Evolutionary conservation across 2,329 filamentous ascomycete species (phyloP).

Genomic region (Arthrobotrys sphaeroides): DNA sequence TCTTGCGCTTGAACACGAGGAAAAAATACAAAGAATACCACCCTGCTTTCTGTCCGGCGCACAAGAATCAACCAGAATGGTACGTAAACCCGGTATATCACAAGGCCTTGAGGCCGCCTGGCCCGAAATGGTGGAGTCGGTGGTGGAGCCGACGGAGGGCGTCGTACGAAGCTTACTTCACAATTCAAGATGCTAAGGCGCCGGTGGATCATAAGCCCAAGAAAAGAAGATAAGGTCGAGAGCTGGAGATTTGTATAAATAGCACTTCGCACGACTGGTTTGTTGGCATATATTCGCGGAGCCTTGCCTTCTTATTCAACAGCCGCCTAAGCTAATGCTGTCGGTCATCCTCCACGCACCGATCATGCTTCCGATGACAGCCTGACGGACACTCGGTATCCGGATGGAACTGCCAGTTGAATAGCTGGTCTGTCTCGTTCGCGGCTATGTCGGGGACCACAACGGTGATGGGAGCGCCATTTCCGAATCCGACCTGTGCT

Average conservation of each 20-base stretch:
- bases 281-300: neutral
- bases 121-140: neutral
- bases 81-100: no score
- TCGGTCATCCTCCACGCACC: slow-evolving; percentile 9
- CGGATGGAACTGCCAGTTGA: slow-evolving; percentile 37
- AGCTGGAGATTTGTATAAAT: neutral
- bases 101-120: neutral
- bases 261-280: neutral
- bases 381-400: slow-evolving; percentile 27
- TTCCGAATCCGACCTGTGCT: slow-evolving; percentile 28
- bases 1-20: neutral
- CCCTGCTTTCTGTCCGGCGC: neutral
- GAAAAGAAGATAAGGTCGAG: neutral
- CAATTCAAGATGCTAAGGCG: neutral
- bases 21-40: neutral
- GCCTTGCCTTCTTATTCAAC: no score
- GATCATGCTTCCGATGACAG: slow-evolving; percentile 28
- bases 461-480: slow-evolving; percentile 31
- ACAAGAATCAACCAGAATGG: neutral
- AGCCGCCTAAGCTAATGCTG: neutral
- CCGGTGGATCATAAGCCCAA: neutral
- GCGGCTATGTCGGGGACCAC: slow-evolving; percentile 33
- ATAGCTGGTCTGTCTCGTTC: slow-evolving; percentile 43
- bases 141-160: neutral
- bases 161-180: slow-evolving; percentile 1